Evolutionary conservation across 2,329 filamentous ascomycete genomes (phyloP).

Genomic region (Scedosporium minutisporum): DNA sequence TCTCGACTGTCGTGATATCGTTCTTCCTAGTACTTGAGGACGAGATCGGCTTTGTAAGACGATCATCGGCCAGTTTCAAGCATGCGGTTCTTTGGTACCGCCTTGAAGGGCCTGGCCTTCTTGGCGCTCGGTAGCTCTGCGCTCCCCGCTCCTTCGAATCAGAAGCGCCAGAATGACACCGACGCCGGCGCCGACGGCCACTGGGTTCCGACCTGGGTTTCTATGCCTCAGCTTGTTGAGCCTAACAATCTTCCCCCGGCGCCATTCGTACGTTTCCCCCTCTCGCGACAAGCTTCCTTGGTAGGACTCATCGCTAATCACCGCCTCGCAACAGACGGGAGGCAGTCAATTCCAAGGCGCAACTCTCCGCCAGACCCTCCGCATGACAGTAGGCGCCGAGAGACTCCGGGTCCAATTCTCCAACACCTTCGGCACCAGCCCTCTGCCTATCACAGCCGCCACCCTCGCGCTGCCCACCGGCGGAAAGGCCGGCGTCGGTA

Average conservation of each 20-base stretch:
- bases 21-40: not conserved
- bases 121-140: conserved; percentile 7
- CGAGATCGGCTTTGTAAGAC: not conserved
- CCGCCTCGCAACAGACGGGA: conserved; percentile 16
- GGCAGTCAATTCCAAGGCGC: conserved; percentile 46
- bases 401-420: conserved; percentile 54
- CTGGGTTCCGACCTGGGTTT: conserved; percentile 56
- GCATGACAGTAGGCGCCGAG: conserved; percentile 45
- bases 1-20: not conserved
- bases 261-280: conserved; percentile 40
- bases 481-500: conserved; percentile 41
- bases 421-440: conserved; percentile 53
- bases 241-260: conserved; percentile 49
- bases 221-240: conserved; percentile 58
- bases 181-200: conserved; percentile 20
- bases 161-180: conserved; percentile 18
- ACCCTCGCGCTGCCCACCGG: conserved; percentile 46
- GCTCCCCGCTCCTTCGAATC: not conserved
- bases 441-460: conserved; percentile 49
- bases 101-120: conserved; percentile 10
- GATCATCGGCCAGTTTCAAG: not conserved
- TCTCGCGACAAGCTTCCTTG: too few species aligned
- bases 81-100: conserved; percentile 3
- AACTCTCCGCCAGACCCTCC: conserved; percentile 57
- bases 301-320: not conserved